These are phyloP conservation scores for Apophysomyces sp. DNA, from an alignment of 371 early-diverging fungal genomes.

Conservation along the genomic window DNA sequence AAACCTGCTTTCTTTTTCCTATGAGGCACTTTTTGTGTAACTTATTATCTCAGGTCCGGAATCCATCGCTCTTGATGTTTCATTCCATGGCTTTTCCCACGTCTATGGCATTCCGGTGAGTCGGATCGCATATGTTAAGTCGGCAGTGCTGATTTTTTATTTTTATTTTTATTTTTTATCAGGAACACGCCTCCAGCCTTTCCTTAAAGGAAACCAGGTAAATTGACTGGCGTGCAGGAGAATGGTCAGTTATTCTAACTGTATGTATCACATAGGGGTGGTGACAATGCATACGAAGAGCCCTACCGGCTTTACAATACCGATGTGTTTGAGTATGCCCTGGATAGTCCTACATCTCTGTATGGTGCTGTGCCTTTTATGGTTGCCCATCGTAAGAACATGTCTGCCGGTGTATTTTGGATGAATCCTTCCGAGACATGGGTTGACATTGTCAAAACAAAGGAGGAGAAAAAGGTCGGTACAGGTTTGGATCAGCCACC, in stretches of 20 bases:
- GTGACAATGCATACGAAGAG: conserved; percentile 75
- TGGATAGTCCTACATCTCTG: conserved; percentile 92
- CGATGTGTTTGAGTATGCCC: conserved; percentile 96
- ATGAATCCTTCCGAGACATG: conserved; percentile 96
- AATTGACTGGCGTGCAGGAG: neutral
- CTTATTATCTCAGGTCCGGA: conserved; percentile 65
- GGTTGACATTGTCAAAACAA: conserved; percentile 86
- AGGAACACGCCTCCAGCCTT: conserved; percentile 85
- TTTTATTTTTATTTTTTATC: neutral
- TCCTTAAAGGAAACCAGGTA: conserved; percentile 81
- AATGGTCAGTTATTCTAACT: neutral
- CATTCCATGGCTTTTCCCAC: conserved; percentile 83
- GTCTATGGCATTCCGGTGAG: conserved; percentile 90
- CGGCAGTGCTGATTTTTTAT: no score
- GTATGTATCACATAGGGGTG: conserved; percentile 47
- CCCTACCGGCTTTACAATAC: conserved; percentile 98
- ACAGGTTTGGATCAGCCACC: neutral
- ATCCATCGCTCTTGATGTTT: conserved; percentile 90
- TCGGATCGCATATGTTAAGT: neutral
- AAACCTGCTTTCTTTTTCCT: neutral
- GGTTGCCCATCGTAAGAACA: conserved; percentile 77
- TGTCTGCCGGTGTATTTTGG: conserved; percentile 79
- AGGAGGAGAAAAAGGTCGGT: conserved; percentile 22
- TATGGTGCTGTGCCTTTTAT: conserved; percentile 96
- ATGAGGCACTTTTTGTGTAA: neutral